Conservation (phyloP, 257 asterid genomes). For the Plantago major region DNA sequence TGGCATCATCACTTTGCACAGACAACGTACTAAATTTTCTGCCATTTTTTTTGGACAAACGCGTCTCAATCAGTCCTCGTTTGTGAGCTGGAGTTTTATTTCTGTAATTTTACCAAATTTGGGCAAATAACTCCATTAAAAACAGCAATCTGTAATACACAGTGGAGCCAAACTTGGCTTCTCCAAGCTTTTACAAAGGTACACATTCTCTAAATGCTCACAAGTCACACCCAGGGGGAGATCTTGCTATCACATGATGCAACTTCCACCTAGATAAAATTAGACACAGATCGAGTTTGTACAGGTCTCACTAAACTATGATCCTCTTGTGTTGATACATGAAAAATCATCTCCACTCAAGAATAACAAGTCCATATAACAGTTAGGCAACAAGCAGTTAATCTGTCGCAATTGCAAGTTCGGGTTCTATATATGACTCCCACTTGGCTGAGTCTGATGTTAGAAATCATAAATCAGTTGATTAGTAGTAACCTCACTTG, state of each 20-base stretch:
- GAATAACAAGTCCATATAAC: constrained; percentile 26
- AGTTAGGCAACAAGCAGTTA: constrained; percentile 25
- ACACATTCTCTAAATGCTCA: too few relatives aligned
- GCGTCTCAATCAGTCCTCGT: too few relatives aligned
- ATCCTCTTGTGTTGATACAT: constrained; percentile 19
- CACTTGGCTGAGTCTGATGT: constrained; percentile 30
- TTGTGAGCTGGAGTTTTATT: too few relatives aligned
- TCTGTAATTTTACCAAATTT: too few relatives aligned
- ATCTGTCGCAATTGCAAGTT: constrained; percentile 22
- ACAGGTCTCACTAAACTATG: constrained; percentile 36
- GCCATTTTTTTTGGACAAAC: too few relatives aligned
- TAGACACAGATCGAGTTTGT: constrained; percentile 20
- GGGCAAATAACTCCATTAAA: too few relatives aligned
- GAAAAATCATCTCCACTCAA: constrained; percentile 37
- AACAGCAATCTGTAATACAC: too few relatives aligned
- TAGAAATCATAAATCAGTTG: constrained; percentile 33
- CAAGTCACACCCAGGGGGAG: background rate
- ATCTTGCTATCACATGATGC: constrained; percentile 13
- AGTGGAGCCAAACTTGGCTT: too few relatives aligned
- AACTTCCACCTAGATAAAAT: background rate
- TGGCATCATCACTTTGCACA: too few relatives aligned
- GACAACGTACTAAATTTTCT: too few relatives aligned
- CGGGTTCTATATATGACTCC: constrained; percentile 16
- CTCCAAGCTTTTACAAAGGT: too few relatives aligned
- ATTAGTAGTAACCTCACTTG: constrained; percentile 23